Conservation (phyloP, 768 basidiomycete genomes). For the Zangia roseola region DNA sequence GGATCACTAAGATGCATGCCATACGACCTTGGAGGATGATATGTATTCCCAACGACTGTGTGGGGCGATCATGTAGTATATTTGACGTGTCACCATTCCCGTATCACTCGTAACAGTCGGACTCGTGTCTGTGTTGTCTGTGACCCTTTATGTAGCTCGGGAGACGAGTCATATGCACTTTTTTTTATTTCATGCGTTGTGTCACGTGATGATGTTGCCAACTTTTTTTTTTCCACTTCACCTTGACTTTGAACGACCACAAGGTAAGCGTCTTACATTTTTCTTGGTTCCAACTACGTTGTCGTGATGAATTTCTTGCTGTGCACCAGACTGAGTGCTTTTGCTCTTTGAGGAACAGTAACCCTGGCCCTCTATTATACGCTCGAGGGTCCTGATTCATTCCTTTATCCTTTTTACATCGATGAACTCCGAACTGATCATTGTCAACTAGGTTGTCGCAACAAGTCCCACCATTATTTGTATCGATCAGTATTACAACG, state of each 20-base stretch:
- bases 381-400: constrained; percentile 34
- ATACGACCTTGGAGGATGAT: background rate
- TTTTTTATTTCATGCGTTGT: no score
- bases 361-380: constrained; percentile 34
- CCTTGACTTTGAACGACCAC: no score
- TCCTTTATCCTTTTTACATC: background rate
- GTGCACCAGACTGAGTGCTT: constrained; percentile 37
- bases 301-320: constrained; percentile 34
- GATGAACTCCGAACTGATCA: constrained; percentile 1
- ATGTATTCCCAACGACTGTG: constrained; percentile 6
- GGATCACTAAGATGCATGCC: constrained; percentile 64
- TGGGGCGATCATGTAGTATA: constrained; percentile 14
- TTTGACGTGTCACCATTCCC: background rate
- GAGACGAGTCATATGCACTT: no score
- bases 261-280: constrained; percentile 2
- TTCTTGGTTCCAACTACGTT: background rate
- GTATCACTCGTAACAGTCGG: background rate
- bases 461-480: background rate
- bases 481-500: background rate
- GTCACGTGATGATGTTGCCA: no score
- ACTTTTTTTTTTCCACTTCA: no score
- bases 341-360: constrained; percentile 32
- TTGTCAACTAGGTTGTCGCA: background rate
- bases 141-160: constrained; percentile 8
- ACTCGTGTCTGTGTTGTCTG: constrained; percentile 7